phyloP scores from a whole-genome alignment of 768 basidiomycete species.

The Megacollybia marginata region DNA sequence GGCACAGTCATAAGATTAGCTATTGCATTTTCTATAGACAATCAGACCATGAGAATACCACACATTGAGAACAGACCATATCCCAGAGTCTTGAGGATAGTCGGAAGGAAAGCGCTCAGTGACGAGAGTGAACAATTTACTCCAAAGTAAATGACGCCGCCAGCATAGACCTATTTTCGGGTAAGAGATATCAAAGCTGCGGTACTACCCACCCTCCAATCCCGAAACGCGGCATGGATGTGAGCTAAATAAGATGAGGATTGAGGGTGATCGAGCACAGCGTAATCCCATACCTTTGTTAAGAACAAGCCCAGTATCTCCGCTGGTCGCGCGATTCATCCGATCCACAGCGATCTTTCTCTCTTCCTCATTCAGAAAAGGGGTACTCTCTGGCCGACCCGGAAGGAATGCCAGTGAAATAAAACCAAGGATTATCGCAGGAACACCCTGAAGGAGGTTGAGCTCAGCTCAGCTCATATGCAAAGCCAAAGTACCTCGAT shows the following conservation, averaged over 20 bases:
- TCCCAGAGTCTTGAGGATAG: constrained; percentile 69
- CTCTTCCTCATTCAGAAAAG: constrained; percentile 44
- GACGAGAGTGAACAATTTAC: constrained; percentile 73
- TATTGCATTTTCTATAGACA: constrained; percentile 44
- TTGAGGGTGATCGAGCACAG: not conserved
- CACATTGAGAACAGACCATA: constrained; percentile 40
- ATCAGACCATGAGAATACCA: not conserved
- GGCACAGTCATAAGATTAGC: constrained; percentile 76
- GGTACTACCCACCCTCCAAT: constrained; percentile 53
- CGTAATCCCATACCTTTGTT: constrained; percentile 41
- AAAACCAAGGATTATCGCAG: constrained; percentile 57
- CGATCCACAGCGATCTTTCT: constrained; percentile 58
- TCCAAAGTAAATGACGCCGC: constrained; percentile 72
- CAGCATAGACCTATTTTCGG: constrained; percentile 43
- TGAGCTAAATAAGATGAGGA: constrained; percentile 36
- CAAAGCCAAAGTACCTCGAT: constrained; percentile 43
- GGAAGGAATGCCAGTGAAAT: constrained; percentile 52
- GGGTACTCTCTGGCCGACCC: constrained; percentile 64
- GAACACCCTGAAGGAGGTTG: constrained; percentile 43
- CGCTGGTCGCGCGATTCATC: constrained; percentile 58
- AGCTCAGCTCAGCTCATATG: not conserved
- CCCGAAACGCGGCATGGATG: constrained; percentile 52
- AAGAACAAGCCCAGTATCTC: constrained; percentile 57
- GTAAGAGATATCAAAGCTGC: not conserved
- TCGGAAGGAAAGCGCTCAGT: constrained; percentile 77